These are phyloP conservation scores for Lasiodiplodia sp. DNA, from an alignment of 2,329 filamentous ascomycete genomes.

Conservation along the genomic window DNA sequence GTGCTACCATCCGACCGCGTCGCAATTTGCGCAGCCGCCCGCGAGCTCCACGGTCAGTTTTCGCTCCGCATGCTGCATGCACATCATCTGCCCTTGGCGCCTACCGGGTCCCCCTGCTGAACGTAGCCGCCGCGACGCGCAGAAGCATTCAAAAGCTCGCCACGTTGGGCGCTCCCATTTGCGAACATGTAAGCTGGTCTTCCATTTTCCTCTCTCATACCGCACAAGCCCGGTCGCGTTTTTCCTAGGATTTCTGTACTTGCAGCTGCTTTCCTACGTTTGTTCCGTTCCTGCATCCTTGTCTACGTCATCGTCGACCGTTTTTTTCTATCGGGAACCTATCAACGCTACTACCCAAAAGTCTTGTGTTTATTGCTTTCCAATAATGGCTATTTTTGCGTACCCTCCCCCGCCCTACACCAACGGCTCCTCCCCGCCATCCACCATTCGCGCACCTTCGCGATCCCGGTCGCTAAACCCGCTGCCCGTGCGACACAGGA, in stretches of 20 bases:
- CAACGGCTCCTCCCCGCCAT: conserved; percentile 34
- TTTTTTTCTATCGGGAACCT: background rate
- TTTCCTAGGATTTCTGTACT: conserved; percentile 12
- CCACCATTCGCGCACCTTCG: conserved; percentile 34
- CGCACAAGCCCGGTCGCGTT: background rate
- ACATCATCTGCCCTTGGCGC: conserved; percentile 27
- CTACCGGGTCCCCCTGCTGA: conserved; percentile 15
- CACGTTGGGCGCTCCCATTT: conserved; percentile 9
- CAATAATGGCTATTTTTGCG: conserved; percentile 38
- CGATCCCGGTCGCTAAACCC: conserved; percentile 43
- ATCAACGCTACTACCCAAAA: conserved; percentile 27
- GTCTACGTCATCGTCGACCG: conserved; percentile 16
- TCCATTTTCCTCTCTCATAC: conserved; percentile 31
- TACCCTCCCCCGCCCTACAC: conserved; percentile 40
- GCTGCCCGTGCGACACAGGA: conserved; percentile 57
- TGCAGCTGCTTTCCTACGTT: conserved; percentile 27
- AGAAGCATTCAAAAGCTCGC: conserved; percentile 12
- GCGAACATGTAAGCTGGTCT: conserved; percentile 46
- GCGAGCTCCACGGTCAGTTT: background rate
- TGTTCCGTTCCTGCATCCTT: conserved; percentile 1
- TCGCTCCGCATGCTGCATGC: conserved; percentile 17
- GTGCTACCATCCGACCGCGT: background rate
- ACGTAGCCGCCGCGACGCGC: background rate
- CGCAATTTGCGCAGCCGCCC: conserved; percentile 28
- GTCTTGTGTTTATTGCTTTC: background rate